phyloP scores from a whole-genome alignment of 2,329 filamentous ascomycete genomes.

The Fusarium cyanostomum region DNA sequence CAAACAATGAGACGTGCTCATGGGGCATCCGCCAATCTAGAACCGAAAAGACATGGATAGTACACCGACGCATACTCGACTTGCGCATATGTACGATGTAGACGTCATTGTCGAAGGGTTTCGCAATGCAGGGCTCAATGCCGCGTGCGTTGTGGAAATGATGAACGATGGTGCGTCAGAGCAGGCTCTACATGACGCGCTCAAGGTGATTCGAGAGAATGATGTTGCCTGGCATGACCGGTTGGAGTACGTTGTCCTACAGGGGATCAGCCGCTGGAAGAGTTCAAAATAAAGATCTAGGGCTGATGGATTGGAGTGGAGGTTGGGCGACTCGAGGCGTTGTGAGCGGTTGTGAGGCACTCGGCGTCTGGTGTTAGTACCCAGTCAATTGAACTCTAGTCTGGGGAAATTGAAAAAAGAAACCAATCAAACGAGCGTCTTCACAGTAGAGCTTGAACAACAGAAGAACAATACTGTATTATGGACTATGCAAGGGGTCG shows the following conservation, averaged over 20 bases:
- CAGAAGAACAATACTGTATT: neutral
- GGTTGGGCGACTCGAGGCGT: neutral
- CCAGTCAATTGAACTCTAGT: slow-evolving; percentile 2
- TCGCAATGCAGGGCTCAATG: slow-evolving; percentile 30
- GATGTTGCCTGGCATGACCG: slow-evolving; percentile 30
- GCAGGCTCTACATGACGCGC: slow-evolving; percentile 27
- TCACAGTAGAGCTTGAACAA: neutral
- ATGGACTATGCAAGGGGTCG: neutral
- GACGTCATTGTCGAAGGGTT: slow-evolving; percentile 32
- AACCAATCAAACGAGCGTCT: neutral
- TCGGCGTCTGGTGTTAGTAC: neutral
- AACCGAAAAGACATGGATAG: slow-evolving; percentile 26
- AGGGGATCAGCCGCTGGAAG: slow-evolving; percentile 28
- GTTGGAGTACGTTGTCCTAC: slow-evolving; percentile 25
- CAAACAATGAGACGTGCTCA: slow-evolving; percentile 11
- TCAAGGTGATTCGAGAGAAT: slow-evolving; percentile 31
- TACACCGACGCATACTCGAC: slow-evolving; percentile 36
- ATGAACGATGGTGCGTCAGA: slow-evolving; percentile 32
- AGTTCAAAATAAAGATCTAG: slow-evolving; percentile 1
- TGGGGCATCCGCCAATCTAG: slow-evolving; percentile 15
- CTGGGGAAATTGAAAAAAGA: neutral
- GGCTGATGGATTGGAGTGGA: neutral
- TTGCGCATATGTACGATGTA: slow-evolving; percentile 36
- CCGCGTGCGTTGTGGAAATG: slow-evolving; percentile 35
- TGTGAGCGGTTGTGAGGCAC: neutral